phyloP scores from a whole-genome alignment of 164 flowering plant species.

The Nymphaea thermarum region DNA sequence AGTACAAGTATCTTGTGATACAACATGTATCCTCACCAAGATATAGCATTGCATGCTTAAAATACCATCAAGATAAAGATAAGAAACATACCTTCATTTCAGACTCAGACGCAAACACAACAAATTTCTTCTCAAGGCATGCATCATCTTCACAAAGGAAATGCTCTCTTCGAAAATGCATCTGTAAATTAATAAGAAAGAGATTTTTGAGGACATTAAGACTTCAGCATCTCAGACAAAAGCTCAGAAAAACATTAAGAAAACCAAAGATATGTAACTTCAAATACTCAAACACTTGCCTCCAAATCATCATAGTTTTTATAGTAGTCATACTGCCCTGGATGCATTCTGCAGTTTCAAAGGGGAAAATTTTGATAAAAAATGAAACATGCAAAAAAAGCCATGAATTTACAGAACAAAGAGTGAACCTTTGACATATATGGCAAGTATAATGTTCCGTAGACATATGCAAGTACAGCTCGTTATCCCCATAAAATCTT shows the following conservation, averaged over 20 bases:
- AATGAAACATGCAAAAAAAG: neutral
- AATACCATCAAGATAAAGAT: neutral
- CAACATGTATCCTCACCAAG: no score
- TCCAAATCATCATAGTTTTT: constrained; percentile 88
- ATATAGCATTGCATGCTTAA: no score
- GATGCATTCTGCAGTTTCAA: constrained; percentile 58
- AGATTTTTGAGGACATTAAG: neutral
- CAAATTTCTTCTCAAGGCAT: constrained; percentile 79
- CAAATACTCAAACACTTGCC: constrained; percentile 23
- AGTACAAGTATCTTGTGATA: no score
- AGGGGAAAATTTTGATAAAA: neutral
- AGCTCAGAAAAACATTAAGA: neutral
- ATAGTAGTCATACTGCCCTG: constrained; percentile 85
- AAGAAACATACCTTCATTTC: constrained; percentile 67
- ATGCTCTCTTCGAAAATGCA: constrained; percentile 78
- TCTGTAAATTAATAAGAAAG: constrained; percentile 25
- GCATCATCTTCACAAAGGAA: constrained; percentile 85
- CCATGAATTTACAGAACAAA: neutral
- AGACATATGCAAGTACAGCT: constrained; percentile 79
- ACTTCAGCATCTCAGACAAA: neutral
- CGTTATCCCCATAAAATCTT: constrained; percentile 94
- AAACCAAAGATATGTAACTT: neutral
- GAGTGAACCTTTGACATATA: constrained; percentile 65
- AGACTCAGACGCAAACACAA: constrained; percentile 70
- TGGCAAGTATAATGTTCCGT: constrained; percentile 92